A percentile compares a stretch with the other conserved stretches of the same genome.
Evolutionary conservation across 1,139 yeast genomes (phyloP).

Genomic region (Groenewaldozyma auringiensis): DNA sequence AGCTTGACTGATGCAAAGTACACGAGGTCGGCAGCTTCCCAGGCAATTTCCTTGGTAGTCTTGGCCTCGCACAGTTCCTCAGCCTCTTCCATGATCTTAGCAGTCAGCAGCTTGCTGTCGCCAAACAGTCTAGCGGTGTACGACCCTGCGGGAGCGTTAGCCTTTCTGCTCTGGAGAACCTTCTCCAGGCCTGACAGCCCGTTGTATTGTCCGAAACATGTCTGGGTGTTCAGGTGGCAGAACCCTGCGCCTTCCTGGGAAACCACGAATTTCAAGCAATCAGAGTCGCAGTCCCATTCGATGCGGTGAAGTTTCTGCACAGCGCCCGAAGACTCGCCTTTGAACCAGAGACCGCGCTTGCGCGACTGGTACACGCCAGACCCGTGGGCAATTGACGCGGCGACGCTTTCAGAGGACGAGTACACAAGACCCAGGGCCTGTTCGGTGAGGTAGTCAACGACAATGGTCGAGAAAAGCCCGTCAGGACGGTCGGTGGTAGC

Average conservation of each 20-base stretch:
- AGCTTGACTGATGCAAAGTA: conserved; percentile 89
- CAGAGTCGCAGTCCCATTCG: conserved; percentile 85
- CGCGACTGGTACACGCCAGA: conserved; percentile 95
- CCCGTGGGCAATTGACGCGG: conserved; percentile 70
- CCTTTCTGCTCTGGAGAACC: conserved; percentile 44
- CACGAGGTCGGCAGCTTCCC: conserved; percentile 96
- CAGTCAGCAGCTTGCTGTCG: conserved; percentile 65
- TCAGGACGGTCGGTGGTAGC: conserved; percentile 79
- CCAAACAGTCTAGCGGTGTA: conserved; percentile 82
- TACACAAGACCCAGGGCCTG: conserved; percentile 83
- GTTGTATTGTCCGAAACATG: conserved; percentile 69
- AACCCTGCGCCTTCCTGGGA: conserved; percentile 80
- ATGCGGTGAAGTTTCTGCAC: conserved; percentile 66
- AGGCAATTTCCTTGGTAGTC: conserved; percentile 65
- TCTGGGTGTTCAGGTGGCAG: conserved; percentile 74
- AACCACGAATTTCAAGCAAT: conserved; percentile 78
- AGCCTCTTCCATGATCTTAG: conserved; percentile 92
- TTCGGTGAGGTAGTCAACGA: conserved; percentile 52
- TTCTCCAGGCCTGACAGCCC: conserved; percentile 55
- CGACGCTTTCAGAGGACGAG: conserved; percentile 74
- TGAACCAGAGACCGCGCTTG: conserved; percentile 85
- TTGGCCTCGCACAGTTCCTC: conserved; percentile 88
- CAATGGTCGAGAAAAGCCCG: conserved; percentile 77
- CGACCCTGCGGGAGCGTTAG: conserved; percentile 78
- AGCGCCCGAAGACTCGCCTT: conserved; percentile 93